Evolutionary conservation across 2,329 filamentous ascomycete genomes (phyloP).

Genomic region (Teratosphaeria viscida): DNA sequence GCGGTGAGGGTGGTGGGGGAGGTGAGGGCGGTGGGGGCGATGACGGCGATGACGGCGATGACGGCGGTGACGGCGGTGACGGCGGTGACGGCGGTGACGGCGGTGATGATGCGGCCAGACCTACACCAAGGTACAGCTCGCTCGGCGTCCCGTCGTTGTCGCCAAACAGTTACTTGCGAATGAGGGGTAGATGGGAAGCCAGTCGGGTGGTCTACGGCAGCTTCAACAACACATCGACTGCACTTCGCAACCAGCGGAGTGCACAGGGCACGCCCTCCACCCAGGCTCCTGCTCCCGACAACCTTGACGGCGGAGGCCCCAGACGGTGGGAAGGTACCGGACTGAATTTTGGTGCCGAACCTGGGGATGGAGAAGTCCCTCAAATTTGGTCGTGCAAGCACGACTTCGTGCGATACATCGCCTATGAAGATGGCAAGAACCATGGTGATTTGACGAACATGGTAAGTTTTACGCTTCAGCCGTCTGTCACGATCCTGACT

Average conservation of each 20-base stretch:
- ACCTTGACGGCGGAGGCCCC: conserved; percentile 26
- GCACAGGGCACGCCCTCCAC: not conserved
- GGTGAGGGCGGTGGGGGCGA: conserved; percentile 18
- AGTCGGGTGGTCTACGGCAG: not conserved
- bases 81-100: conserved; percentile 20
- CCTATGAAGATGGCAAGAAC: conserved; percentile 4
- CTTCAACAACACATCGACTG: not conserved
- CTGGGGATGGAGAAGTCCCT: conserved; percentile 12
- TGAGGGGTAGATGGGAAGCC: no score
- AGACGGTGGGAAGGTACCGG: conserved; percentile 22
- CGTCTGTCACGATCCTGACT: not conserved
- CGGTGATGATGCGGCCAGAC: not conserved
- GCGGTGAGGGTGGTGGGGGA: conserved; percentile 7
- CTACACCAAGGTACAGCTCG: no score
- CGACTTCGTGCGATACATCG: conserved; percentile 6
- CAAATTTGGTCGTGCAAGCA: conserved; percentile 21
- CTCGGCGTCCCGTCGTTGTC: no score
- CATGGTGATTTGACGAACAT: conserved; percentile 10
- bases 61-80: conserved; percentile 6
- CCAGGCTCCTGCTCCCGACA: conserved; percentile 7
- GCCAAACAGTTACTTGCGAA: no score
- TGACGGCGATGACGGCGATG: conserved; percentile 15
- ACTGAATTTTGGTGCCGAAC: conserved; percentile 29
- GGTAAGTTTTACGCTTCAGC: not conserved
- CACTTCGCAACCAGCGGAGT: not conserved